Percentiles rank a stretch among this genome's conserved stretches.
Conservation (phyloP, 208 protist species). For the Leishmania aethiopica region DNA sequence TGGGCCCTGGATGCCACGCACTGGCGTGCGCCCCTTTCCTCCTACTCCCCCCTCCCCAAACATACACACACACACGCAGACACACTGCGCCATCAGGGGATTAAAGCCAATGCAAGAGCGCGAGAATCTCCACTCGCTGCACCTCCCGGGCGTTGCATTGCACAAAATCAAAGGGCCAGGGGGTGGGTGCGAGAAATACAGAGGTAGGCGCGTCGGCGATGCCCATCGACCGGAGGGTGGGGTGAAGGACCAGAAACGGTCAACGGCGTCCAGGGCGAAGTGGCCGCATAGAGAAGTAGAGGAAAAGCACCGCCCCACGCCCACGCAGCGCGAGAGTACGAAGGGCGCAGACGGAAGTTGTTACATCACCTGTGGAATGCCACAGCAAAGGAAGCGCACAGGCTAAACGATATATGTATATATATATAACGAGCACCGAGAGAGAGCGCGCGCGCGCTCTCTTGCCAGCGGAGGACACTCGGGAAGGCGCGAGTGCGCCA, state of each 20-base stretch:
- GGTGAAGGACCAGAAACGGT: not conserved
- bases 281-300: not conserved
- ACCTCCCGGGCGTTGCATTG: not conserved
- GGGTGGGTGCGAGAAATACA: not conserved
- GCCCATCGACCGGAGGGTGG: not conserved
- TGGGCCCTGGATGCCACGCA: no score
- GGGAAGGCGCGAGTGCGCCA: not conserved
- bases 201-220: not conserved
- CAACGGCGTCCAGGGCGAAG: not conserved
- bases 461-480: not conserved
- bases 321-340: no score
- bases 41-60: no score
- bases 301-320: not conserved
- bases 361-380: constrained; percentile 4
- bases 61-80: no score
- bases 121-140: not conserved
- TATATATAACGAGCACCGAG: not conserved
- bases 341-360: not conserved
- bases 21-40: no score
- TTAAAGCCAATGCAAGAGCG: not conserved
- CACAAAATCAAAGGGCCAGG: no score
- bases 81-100: no score
- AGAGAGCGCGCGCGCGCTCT: not conserved
- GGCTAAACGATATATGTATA: not conserved
- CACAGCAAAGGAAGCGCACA: not conserved